Evolutionary conservation across 176 grass and related monocot genomes (phyloP).

Genomic region (Elymus sibiricus): DNA sequence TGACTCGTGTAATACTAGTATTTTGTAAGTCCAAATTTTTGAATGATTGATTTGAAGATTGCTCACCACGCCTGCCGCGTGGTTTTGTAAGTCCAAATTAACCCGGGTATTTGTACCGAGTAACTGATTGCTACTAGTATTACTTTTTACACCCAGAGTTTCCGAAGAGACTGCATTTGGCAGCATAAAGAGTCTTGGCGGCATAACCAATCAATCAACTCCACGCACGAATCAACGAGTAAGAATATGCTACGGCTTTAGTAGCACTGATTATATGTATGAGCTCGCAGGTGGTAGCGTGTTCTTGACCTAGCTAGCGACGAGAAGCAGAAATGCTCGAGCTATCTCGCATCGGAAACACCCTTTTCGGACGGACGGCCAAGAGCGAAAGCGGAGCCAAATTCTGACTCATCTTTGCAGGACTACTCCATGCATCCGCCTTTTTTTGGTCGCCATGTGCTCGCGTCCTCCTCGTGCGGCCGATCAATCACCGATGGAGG

Average conservation of each 20-base stretch:
- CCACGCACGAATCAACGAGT: background rate
- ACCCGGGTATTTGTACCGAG: background rate
- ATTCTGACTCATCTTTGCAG: constrained; percentile 24
- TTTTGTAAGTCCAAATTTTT: background rate
- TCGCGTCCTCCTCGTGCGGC: too few relatives aligned
- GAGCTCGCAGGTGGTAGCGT: background rate
- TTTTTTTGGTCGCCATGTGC: too few relatives aligned
- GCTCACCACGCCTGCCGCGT: too few relatives aligned
- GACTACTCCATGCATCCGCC: too few relatives aligned
- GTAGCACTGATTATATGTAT: background rate
- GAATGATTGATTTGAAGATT: too few relatives aligned
- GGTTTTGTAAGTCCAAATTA: background rate
- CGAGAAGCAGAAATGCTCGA: background rate
- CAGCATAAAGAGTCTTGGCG: constrained; percentile 1
- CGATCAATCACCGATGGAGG: too few relatives aligned
- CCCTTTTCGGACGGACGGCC: background rate
- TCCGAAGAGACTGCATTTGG: background rate
- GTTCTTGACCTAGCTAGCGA: constrained; percentile 21
- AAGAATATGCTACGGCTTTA: background rate
- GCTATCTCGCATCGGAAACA: constrained; percentile 1
- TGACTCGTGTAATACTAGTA: background rate
- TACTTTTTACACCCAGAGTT: background rate
- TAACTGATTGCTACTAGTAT: background rate
- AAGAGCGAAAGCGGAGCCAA: constrained; percentile 28
- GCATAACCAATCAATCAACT: background rate